A percentile compares a stretch with the other conserved stretches of the same genome.
Evolutionary conservation across 257 asterid genomes (phyloP).

Genomic region (Solanum peruvianum): DNA sequence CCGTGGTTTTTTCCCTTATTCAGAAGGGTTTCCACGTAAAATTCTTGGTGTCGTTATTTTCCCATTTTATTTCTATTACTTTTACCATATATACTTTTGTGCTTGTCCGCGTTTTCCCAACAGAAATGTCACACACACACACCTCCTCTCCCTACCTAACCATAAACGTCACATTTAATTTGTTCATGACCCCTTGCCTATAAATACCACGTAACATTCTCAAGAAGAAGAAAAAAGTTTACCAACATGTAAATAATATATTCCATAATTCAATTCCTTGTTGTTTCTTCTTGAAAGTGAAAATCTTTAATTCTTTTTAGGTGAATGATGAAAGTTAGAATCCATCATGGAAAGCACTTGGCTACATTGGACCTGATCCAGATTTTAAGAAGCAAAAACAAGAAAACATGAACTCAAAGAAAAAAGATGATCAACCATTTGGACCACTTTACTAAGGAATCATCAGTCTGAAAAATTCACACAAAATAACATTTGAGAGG

Average conservation of each 20-base stretch:
- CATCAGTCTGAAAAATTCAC: constrained; percentile 18
- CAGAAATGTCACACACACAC: neutral
- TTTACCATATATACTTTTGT: too few relatives aligned
- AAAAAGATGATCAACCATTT: constrained; percentile 1
- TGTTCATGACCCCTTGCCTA: neutral
- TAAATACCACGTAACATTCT: too few relatives aligned
- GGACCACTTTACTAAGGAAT: constrained; percentile 49
- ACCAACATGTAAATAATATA: neutral
- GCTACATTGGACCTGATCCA: constrained; percentile 65
- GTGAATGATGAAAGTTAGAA: constrained; percentile 57
- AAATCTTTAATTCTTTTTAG: constrained; percentile 8
- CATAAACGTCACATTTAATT: neutral
- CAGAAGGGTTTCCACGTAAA: too few relatives aligned
- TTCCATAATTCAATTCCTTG: neutral
- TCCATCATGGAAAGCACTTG: constrained; percentile 71
- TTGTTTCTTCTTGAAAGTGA: neutral
- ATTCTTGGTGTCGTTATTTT: too few relatives aligned
- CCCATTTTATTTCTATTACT: too few relatives aligned
- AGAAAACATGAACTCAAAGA: neutral
- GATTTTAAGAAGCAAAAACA: neutral
- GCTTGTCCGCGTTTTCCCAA: too few relatives aligned
- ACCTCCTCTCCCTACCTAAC: too few relatives aligned
- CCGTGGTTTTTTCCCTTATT: too few relatives aligned
- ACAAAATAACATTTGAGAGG: constrained; percentile 3
- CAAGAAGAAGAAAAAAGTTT: neutral